These are phyloP conservation scores for Babesia ovis DNA, from an alignment of 169 alveolate species.

Conservation along the genomic window DNA sequence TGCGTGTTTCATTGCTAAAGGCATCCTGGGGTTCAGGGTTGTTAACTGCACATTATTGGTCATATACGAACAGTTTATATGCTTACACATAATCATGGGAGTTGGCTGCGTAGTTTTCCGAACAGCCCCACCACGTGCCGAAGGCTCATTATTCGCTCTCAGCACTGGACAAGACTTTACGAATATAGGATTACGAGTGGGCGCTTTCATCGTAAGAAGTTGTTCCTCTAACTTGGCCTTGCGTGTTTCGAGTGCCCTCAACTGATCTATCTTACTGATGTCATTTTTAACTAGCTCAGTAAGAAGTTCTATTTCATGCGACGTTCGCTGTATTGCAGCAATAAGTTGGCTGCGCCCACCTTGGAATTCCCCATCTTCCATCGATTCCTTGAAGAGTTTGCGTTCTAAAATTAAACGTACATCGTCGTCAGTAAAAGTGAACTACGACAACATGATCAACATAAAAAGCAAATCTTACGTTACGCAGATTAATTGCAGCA, in stretches of 20 bases:
- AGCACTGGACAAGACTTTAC: conserved; percentile 39
- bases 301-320: conserved; percentile 64
- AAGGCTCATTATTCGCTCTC: conserved; percentile 41
- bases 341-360: conserved; percentile 45
- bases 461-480: conserved; percentile 10
- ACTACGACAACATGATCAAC: conserved; percentile 11
- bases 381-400: conserved; percentile 40
- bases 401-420: conserved; percentile 55
- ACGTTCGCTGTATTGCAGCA: conserved; percentile 55
- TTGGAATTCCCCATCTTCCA: background rate
- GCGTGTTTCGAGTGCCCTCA: conserved; percentile 42
- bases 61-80: background rate
- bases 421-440: conserved; percentile 70
- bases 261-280: conserved; percentile 36
- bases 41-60: conserved; percentile 12
- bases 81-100: conserved; percentile 66
- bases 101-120: conserved; percentile 67
- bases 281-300: conserved; percentile 54
- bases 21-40: conserved; percentile 2
- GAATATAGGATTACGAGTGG: conserved; percentile 28
- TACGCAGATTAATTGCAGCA: conserved; percentile 43
- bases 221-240: conserved; percentile 53
- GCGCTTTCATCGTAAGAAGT: conserved; percentile 31
- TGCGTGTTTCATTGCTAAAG: conserved; percentile 14
- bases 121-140: conserved; percentile 32